Percentiles rank a stretch among this genome's conserved stretches.
Evolutionary conservation across 1,284 basidiomycete genomes (phyloP).

Genomic region (Rhodotorula mucilaginosa): DNA sequence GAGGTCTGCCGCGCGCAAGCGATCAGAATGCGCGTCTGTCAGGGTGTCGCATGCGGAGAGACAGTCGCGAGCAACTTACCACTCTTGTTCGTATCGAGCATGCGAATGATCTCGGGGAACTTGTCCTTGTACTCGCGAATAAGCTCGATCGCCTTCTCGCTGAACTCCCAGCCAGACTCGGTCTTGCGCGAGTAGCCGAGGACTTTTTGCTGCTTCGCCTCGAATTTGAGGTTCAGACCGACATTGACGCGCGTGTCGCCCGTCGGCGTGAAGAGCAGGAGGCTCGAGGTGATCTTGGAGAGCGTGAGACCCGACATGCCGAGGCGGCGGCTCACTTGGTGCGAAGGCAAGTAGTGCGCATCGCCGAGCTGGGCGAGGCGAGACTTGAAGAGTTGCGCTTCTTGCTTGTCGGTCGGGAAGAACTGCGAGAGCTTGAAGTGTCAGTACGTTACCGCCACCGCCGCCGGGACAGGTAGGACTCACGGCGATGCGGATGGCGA

Average conservation of each 20-base stretch:
- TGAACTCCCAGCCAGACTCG: conserved; percentile 87
- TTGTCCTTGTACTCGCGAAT: conserved; percentile 77
- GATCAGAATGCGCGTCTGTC: not conserved
- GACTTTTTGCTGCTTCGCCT: conserved; percentile 93
- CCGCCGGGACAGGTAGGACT: conserved; percentile 45
- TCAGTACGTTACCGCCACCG: not conserved
- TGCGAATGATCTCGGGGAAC: conserved; percentile 77
- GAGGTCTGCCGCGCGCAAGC: conserved; percentile 48
- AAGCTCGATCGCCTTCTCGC: conserved; percentile 76
- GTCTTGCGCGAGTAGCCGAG: conserved; percentile 87
- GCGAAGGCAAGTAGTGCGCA: conserved; percentile 71
- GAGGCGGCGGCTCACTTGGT: conserved; percentile 66
- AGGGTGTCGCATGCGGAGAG: not conserved
- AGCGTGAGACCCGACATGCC: conserved; percentile 71
- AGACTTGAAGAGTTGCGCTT: conserved; percentile 72
- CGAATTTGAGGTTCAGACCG: conserved; percentile 93
- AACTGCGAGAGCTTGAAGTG: conserved; percentile 56
- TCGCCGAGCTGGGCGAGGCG: conserved; percentile 61
- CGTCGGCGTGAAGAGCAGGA: conserved; percentile 68
- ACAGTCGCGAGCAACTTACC: conserved; percentile 7
- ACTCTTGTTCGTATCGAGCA: conserved; percentile 56
- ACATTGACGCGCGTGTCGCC: conserved; percentile 83
- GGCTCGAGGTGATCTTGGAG: conserved; percentile 86
- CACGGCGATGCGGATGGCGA: conserved; percentile 79
- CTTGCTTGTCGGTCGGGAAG: conserved; percentile 73